Conservation (phyloP, 768 basidiomycete species). For the Rhizopogon vulgaris region DNA sequence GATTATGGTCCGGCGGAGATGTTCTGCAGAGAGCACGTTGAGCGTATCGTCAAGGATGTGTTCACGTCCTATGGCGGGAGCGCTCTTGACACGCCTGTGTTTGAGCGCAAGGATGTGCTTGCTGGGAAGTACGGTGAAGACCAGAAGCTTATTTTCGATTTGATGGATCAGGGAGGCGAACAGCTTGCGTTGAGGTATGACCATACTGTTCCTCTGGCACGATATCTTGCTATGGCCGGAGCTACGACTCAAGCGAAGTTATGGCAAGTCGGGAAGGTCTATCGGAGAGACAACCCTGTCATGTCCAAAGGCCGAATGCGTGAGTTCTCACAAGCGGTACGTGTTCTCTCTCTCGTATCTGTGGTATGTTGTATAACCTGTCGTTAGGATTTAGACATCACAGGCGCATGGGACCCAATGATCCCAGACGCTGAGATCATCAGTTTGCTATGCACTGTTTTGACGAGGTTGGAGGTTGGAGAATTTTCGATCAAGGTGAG, state of each 20-base stretch:
- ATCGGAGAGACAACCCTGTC: constrained; percentile 91
- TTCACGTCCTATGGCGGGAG: constrained; percentile 87
- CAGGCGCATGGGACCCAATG: constrained; percentile 92
- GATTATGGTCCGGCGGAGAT: constrained; percentile 93
- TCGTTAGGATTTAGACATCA: constrained; percentile 88
- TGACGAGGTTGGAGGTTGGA: constrained; percentile 81
- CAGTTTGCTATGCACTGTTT: constrained; percentile 72
- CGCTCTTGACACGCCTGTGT: constrained; percentile 96
- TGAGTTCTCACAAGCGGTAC: constrained; percentile 94
- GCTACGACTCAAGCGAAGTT: constrained; percentile 75
- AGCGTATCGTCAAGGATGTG: constrained; percentile 77
- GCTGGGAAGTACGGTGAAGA: constrained; percentile 98
- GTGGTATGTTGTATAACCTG: neutral
- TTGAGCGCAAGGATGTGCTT: constrained; percentile 94
- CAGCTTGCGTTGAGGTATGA: constrained; percentile 92
- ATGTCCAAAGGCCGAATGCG: constrained; percentile 98
- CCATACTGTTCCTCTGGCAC: constrained; percentile 93
- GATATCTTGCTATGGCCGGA: constrained; percentile 95
- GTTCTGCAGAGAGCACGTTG: constrained; percentile 86
- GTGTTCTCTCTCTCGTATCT: constrained; percentile 15
- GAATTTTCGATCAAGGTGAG: constrained; percentile 90
- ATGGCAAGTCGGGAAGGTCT: constrained; percentile 99
- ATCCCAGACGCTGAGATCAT: constrained; percentile 94
- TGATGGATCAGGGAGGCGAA: constrained; percentile 97
- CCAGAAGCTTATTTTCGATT: constrained; percentile 93